Base-by-base conservation (phyloP, 345 rosid genomes). In the Combretum micranthum region DNA sequence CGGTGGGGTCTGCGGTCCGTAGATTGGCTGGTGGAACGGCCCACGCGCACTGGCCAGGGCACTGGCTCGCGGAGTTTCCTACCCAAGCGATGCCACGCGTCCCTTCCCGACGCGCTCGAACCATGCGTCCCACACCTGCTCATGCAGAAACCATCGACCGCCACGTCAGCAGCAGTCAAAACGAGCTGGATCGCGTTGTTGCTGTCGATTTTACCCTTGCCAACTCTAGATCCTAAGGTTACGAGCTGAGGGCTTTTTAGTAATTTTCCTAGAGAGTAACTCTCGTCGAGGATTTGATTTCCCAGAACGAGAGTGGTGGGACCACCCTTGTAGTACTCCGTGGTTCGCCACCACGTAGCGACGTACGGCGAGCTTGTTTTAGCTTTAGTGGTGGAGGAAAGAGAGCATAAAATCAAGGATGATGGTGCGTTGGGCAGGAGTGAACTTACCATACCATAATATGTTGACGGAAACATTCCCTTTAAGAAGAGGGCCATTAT, bases 21-120 rank as follows among this genome's bases (percentile, higher is more conserved):
- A 87, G 23, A 83, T 62, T 2, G 97, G 97, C 65, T 72, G 83
- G 72, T 90, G 88, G 55, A 90, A 90, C n/a, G 5, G 95, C 95
- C 97, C 97, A 90, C 42, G 93, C 88, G 70, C 96, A 90, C 21
- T 87, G 80, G 8, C 96, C 96, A 0, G 94, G 94, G 39, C 98
- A 91, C 67, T 69, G 83, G 46, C 64, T 62, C 66, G 49, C 80
- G 13, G 98, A 73, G 76, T 91, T 80, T 12, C 96, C 96, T 0
- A 85, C 92, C 98, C 98, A 88, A 0, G 82, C 72, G 53, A 4
- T 68, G 72, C 57, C 57, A 43, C 17, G 45, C 66, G 18, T 59
- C 55, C 44, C 42, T 48, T 16, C 53, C 47, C 8, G 47, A 50
- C 18, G 50, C 43, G 44, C 45, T 62, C 20, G 69, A 56, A 26